phyloP scores from a whole-genome alignment of 345 rosid genomes.

The Cardamine chenopodiifolia region DNA sequence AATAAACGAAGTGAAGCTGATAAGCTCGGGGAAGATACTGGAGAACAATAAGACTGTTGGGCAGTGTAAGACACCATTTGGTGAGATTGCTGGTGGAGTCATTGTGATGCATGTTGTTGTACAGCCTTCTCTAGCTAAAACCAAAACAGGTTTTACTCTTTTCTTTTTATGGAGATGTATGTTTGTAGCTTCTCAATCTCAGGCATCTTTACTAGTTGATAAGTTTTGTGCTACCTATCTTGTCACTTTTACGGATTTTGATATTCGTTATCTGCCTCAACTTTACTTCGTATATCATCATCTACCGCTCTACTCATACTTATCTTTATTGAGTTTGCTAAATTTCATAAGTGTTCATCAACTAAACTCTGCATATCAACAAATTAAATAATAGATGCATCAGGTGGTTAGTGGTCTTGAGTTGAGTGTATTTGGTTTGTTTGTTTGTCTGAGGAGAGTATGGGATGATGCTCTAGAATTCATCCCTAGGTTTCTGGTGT shows the following conservation, averaged over 20 bases:
- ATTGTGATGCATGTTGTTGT: slow-evolving; percentile 91
- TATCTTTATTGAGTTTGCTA: not conserved
- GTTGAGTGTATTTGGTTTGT: slow-evolving; percentile 2
- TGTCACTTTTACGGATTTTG: not conserved
- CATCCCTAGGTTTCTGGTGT: not conserved
- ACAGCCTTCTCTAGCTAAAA: slow-evolving; percentile 72
- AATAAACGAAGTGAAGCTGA: slow-evolving; percentile 82
- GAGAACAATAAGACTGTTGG: slow-evolving; percentile 82
- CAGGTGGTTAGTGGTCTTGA: slow-evolving; percentile 24
- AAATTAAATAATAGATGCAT: slow-evolving; percentile 18
- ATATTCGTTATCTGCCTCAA: not conserved
- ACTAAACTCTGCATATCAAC: not conserved
- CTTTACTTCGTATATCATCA: not conserved
- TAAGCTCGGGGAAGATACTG: slow-evolving; percentile 84
- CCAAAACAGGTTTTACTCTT: slow-evolving; percentile 58
- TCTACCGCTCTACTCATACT: slow-evolving; percentile 3
- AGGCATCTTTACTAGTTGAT: not conserved
- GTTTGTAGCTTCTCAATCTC: not conserved
- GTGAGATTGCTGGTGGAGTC: slow-evolving; percentile 62
- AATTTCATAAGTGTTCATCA: slow-evolving; percentile 7
- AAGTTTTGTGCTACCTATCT: slow-evolving; percentile 2
- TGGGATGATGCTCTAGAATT: not conserved
- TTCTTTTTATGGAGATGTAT: not conserved
- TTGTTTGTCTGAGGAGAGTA: not conserved
- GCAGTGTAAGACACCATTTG: slow-evolving; percentile 78